phyloP scores from a whole-genome alignment of 1,139 yeast genomes.

The Nakaseomyces delphensis region DNA sequence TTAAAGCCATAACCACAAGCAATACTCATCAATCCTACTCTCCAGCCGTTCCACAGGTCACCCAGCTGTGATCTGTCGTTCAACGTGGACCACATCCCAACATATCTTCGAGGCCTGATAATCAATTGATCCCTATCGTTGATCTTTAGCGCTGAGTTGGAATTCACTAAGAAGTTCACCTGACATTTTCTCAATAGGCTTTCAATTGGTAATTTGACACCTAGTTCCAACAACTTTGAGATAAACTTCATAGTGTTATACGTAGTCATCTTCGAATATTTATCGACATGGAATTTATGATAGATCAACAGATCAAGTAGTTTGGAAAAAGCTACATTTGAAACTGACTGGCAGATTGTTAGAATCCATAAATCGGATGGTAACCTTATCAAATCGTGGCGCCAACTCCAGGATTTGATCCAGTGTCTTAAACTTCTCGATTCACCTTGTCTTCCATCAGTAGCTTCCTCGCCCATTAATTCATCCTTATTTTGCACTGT shows the following conservation, averaged over 20 bases:
- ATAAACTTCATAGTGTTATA: conserved; percentile 47
- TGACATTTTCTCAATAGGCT: conserved; percentile 80
- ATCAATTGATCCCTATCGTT: conserved; percentile 31
- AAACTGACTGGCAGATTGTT: conserved; percentile 46
- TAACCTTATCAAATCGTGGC: conserved; percentile 28
- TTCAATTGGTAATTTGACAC: conserved; percentile 77
- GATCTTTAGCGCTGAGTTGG: conserved; percentile 10
- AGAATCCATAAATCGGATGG: conserved; percentile 23
- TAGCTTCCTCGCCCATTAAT: background rate
- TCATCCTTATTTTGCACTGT: conserved; percentile 1
- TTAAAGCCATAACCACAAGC: conserved; percentile 80
- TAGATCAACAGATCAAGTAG: conserved; percentile 68
- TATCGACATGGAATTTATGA: conserved; percentile 58
- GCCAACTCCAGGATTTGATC: conserved; percentile 34
- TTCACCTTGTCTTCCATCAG: conserved; percentile 8
- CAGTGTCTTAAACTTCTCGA: conserved; percentile 33
- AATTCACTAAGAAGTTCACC: conserved; percentile 45
- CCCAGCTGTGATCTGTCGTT: conserved; percentile 35
- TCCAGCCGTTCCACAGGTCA: conserved; percentile 82
- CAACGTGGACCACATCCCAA: conserved; percentile 44
- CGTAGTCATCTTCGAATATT: conserved; percentile 53
- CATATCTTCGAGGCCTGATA: conserved; percentile 45
- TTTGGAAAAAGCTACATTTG: conserved; percentile 42
- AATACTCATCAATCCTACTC: conserved; percentile 70
- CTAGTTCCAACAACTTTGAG: conserved; percentile 56